phyloP scores from a whole-genome alignment of 441 rosid species.

The Populus hybrid region DNA sequence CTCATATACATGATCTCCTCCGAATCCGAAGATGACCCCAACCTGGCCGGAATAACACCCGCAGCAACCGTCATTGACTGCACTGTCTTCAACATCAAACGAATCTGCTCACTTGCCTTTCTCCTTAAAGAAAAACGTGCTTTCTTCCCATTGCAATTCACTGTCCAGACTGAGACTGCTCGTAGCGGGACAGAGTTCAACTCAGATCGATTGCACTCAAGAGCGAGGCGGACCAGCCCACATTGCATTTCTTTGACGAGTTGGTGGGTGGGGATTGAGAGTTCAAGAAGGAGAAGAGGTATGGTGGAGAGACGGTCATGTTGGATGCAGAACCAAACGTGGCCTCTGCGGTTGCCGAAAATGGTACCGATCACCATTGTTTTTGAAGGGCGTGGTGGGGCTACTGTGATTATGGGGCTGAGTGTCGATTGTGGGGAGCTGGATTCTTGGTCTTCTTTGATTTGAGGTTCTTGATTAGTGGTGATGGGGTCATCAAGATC shows the following conservation, averaged over 20 bases:
- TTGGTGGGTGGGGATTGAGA: conserved; percentile 61
- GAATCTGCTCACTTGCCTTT: conserved; percentile 39
- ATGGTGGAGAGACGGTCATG: conserved; percentile 65
- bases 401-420: conserved; percentile 10
- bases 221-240: conserved; percentile 73
- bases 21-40: conserved; percentile 34
- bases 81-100: conserved; percentile 57
- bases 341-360: conserved; percentile 79
- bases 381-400: conserved; percentile 62
- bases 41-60: conserved; percentile 57
- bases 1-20: conserved; percentile 81
- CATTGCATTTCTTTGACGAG: conserved; percentile 70
- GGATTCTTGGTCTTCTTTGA: conserved; percentile 30
- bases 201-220: conserved; percentile 56
- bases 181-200: conserved; percentile 51
- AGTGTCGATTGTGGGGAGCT: conserved; percentile 23
- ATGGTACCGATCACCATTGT: conserved; percentile 84
- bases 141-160: conserved; percentile 64
- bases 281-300: conserved; percentile 71
- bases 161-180: conserved; percentile 65
- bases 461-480: conserved; percentile 1
- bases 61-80: conserved; percentile 76
- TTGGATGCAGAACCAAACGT: conserved; percentile 83
- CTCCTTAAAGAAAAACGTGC: conserved; percentile 64
- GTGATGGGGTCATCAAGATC: conserved; percentile 29